Evolutionary conservation across 2,329 filamentous ascomycete genomes (phyloP), one percentile per base, ranked within the genome.

Genomic region (Venturia pyrina): DNA sequence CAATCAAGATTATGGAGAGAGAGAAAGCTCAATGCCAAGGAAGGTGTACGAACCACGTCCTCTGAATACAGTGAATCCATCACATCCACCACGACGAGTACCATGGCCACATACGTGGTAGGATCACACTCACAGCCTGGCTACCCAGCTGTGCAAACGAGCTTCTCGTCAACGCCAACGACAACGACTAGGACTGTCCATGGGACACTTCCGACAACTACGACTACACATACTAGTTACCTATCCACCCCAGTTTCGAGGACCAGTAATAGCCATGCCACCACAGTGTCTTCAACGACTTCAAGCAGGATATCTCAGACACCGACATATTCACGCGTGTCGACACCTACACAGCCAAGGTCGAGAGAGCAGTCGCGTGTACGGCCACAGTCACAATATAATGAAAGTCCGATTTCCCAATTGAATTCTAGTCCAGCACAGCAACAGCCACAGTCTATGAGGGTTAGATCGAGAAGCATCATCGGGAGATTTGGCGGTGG

Each of bases 401-500:
- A 43, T 10, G n/a, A 1, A 32, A 59, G 34, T 2, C 48, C 48
- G 40, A 43, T 19, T 3, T n/a, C 21, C 6, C 15, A 44, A 48
- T 13, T 11, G 0, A 41, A 50, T 10, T 8, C 24, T 3, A 37
- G 2, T 28, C 37, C n/a, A 34, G 56, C n/a, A 19, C 66, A 56
- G 40, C 17, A 1, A 43, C 48, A n/a, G n/a, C 21, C 28, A 44
- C 34, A 11, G 32, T 19, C 40, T 13, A 50, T 6, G 15, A 34
- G 32, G 19, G 17, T 32, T 21, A 24, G 43, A 24, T 43, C 43
- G 4, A 13, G 2, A 24, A 57, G 41, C 48, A 67, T 28, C 53
- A 70, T 68, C 65, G 75, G 72, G 62, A 74, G 76, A 3, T 77
- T 75, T 68, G 72, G 72, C 63, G 75, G 76, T 60, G 76, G 76